Evolutionary conservation across 2,329 filamentous ascomycete species (phyloP).

Genomic region (Alternaria burnsii): DNA sequence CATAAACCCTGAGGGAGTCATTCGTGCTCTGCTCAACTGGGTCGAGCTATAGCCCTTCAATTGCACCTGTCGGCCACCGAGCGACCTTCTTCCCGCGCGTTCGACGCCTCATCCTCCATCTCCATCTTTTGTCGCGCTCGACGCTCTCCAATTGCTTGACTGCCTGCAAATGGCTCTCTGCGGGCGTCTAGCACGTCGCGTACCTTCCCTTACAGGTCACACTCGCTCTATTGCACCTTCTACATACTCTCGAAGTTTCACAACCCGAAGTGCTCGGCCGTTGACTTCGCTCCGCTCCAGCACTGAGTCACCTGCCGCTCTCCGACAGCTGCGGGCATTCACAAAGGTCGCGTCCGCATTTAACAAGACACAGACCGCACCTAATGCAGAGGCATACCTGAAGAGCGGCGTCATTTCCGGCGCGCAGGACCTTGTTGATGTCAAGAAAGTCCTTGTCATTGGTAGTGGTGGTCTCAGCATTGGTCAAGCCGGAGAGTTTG

Average conservation of each 20-base stretch:
- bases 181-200: slow-evolving; percentile 53
- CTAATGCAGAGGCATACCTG: slow-evolving; percentile 86
- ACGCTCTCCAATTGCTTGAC: slow-evolving; percentile 43
- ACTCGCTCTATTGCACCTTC: slow-evolving; percentile 42
- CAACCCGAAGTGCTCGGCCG: slow-evolving; percentile 43
- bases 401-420: slow-evolving; percentile 86
- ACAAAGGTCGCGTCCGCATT: slow-evolving; percentile 46
- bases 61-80: slow-evolving; percentile 33
- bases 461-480: slow-evolving; percentile 94
- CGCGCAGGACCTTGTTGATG: slow-evolving; percentile 78
- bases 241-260: slow-evolving; percentile 43
- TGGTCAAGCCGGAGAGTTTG: slow-evolving; percentile 97
- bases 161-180: slow-evolving; percentile 52
- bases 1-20: slow-evolving; percentile 41
- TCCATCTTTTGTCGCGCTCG: slow-evolving; percentile 39
- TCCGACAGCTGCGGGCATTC: slow-evolving; percentile 51
- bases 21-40: slow-evolving; percentile 37
- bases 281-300: slow-evolving; percentile 40
- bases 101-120: slow-evolving; percentile 24
- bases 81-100: slow-evolving; percentile 29
- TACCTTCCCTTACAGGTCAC: slow-evolving; percentile 46
- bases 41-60: slow-evolving; percentile 44
- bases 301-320: slow-evolving; percentile 43
- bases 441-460: slow-evolving; percentile 97
- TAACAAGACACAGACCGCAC: slow-evolving; percentile 69